Evolutionary conservation across 2,329 filamentous ascomycete genomes (phyloP), one percentile per base, ranked within the genome.

Genomic region (Teratosphaeria epicoccoides): DNA sequence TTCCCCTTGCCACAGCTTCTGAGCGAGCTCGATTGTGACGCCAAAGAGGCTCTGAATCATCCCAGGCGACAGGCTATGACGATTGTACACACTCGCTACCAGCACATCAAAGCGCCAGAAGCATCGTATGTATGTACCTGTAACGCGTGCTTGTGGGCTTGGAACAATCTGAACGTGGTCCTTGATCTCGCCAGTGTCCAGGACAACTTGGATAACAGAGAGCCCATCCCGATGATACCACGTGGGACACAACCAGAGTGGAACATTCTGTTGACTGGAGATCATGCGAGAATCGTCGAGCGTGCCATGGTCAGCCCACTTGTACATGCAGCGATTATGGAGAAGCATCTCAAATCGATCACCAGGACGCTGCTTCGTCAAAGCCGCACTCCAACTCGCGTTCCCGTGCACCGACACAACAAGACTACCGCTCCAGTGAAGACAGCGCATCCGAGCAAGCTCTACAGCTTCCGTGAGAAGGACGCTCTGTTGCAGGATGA

Each of bases 101-200:
- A 76, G 54, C 77, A 82, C 59, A 69, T 82, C 20, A 66, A 67
- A 37, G 56, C 68, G 1, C 72, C 75, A 0, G 71, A 81, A 54
- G 67, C 71, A 0, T 49, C 61, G 10, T 60, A 71, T n/a, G 64
- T 79, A 3, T 83, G 80, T 65, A 79, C 76, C 1, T 83, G 79
- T 58, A 63, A 79, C 24, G 77, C 75, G 0, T 82, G 80, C 59
- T 65, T 78, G 43, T 60, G 79, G 33, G 71, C 75, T 2, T 83
- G 79, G 80, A 78, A 78, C 56, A 73, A 76, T 12, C 71, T 82
- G 5, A 73, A 72, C 52, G 58, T 80, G 0, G 66, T 73, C 11
- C 70, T 81, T 10, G 79, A 83, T 58, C 77, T 82, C 57, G 73
- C 76, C 0, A 69, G 77, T 59, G 82, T 78, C 75, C 79, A 81